Evolutionary conservation across 805 yeast genomes (phyloP).

Genomic region (Metschnikowia hibisci): DNA sequence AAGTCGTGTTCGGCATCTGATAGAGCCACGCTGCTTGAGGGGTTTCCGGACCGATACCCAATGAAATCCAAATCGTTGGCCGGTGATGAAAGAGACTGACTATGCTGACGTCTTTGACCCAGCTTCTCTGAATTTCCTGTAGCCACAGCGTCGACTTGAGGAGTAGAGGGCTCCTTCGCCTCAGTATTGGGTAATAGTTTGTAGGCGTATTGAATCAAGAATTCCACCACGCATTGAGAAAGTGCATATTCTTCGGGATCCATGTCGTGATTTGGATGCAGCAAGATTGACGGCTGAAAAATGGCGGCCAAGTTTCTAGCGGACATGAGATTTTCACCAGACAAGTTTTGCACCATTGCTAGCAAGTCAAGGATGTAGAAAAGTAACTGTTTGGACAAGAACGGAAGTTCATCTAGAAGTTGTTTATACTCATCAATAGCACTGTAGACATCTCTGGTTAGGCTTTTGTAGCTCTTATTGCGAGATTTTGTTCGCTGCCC

Average conservation of each 20-base stretch:
- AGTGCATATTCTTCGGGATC: constrained; percentile 87
- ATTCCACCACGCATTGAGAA: constrained; percentile 82
- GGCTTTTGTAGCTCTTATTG: constrained; percentile 50
- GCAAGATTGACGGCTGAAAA: constrained; percentile 92
- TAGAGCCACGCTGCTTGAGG: constrained; percentile 10
- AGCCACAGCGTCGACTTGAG: constrained; percentile 12
- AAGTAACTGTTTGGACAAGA: constrained; percentile 73
- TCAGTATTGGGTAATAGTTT: constrained; percentile 59
- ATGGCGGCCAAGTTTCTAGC: constrained; percentile 91
- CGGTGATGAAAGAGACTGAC: constrained; percentile 32
- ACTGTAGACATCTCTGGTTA: constrained; percentile 60
- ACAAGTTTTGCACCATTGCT: constrained; percentile 76
- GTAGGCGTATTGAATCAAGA: constrained; percentile 81
- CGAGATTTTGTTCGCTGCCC: constrained; percentile 16
- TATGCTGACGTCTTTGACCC: constrained; percentile 25
- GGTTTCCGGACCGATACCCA: constrained; percentile 27
- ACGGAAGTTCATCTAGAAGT: constrained; percentile 67
- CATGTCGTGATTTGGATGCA: constrained; percentile 91
- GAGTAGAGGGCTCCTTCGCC: constrained; percentile 4
- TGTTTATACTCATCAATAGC: constrained; percentile 69
- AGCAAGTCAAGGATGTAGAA: constrained; percentile 84
- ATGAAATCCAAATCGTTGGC: constrained; percentile 34
- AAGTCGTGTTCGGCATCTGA: constrained; percentile 18
- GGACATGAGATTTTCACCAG: constrained; percentile 82
- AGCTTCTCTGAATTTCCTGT: constrained; percentile 2